A percentile compares a stretch with the other conserved stretches of the same genome.
Evolutionary conservation across 768 basidiomycete species (phyloP).

Genomic region (Coprinopsis strossmayeri): DNA sequence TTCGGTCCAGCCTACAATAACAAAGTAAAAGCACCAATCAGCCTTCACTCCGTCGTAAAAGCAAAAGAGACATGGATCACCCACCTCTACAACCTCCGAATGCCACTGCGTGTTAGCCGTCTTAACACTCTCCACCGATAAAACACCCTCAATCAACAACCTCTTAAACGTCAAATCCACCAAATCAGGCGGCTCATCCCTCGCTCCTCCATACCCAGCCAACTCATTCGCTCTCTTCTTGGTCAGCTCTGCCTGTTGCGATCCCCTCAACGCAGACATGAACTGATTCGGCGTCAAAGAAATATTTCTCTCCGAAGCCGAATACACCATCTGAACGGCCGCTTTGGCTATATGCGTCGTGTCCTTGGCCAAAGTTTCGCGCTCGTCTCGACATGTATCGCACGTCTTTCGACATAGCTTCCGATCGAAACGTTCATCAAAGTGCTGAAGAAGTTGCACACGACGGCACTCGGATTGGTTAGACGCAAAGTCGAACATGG

Average conservation of each 20-base stretch:
- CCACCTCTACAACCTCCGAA: background rate
- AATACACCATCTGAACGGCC: constrained; percentile 48
- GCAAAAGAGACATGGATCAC: background rate
- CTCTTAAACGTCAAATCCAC: background rate
- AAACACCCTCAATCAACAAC: background rate
- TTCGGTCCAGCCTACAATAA: background rate
- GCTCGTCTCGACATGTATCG: constrained; percentile 70
- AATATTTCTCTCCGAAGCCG: background rate
- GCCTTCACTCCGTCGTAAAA: background rate
- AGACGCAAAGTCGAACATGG: constrained; percentile 73
- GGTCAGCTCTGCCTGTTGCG: background rate
- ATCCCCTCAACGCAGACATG: background rate
- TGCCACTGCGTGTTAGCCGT: background rate
- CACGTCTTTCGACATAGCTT: constrained; percentile 63
- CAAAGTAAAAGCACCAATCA: too few species aligned
- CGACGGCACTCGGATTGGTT: constrained; percentile 86
- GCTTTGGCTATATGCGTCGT: constrained; percentile 52
- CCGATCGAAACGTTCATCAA: constrained; percentile 73
- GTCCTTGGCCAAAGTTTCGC: constrained; percentile 42
- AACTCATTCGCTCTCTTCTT: background rate
- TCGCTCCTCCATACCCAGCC: constrained; percentile 1
- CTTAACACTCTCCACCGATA: background rate
- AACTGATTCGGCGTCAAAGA: background rate
- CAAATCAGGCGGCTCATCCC: constrained; percentile 1
- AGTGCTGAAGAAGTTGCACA: constrained; percentile 81